Conservation (phyloP, 108 stramenopile species). For the Fistulifera pelliculosa region DNA sequence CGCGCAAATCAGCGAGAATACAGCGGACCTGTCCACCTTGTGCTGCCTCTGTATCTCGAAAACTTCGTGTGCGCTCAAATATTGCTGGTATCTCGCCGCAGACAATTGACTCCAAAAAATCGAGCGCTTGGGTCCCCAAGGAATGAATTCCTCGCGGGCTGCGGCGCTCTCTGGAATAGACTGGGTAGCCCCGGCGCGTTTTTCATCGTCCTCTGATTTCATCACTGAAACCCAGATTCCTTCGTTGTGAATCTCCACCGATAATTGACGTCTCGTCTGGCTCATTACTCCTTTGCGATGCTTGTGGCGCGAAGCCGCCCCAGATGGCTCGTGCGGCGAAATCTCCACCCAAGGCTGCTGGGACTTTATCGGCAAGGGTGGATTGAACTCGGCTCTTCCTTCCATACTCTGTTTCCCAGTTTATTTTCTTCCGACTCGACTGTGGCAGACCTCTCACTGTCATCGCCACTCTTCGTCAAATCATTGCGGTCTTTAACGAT, state of each 20-base stretch:
- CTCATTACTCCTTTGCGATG: constrained; percentile 50
- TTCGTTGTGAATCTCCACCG: constrained; percentile 76
- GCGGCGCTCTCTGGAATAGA: not conserved
- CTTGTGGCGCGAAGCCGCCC: constrained; percentile 52
- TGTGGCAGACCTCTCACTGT: not conserved
- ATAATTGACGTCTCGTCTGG: constrained; percentile 41
- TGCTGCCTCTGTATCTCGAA: constrained; percentile 20
- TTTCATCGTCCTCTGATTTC: not conserved
- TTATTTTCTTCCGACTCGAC: not conserved
- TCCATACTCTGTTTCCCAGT: constrained; percentile 4
- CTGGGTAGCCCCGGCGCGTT: constrained; percentile 1
- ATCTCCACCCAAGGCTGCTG: constrained; percentile 11
- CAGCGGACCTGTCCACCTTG: constrained; percentile 59
- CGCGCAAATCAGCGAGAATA: constrained; percentile 57
- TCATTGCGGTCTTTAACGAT: constrained; percentile 1
- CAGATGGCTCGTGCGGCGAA: constrained; percentile 12
- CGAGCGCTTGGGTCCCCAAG: constrained; percentile 50
- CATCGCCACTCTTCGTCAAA: not conserved
- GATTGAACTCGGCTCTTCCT: constrained; percentile 20
- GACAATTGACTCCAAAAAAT: constrained; percentile 40
- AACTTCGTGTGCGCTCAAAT: constrained; percentile 12
- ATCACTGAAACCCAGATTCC: constrained; percentile 46
- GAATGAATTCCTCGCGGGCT: constrained; percentile 34
- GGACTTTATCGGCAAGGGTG: constrained; percentile 31
- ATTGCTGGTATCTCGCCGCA: constrained; percentile 57